Evolutionary conservation across 1,284 basidiomycete species (phyloP).

Genomic region (Pterulicium gracile): DNA sequence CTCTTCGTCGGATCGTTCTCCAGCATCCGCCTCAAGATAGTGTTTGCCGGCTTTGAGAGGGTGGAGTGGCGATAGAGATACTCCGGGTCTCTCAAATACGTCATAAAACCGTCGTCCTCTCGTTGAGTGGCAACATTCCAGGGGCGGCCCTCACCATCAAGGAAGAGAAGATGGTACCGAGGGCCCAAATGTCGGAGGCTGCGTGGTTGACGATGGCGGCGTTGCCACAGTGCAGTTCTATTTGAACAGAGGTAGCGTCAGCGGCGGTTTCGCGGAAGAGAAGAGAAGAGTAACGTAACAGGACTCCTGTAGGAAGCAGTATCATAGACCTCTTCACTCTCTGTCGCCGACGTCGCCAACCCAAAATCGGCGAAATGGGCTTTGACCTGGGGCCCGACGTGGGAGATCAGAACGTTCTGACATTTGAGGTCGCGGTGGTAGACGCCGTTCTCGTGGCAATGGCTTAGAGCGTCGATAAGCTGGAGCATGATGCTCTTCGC

Average conservation of each 20-base stretch:
- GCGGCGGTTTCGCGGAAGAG: too few relatives aligned
- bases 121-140: constrained; percentile 43
- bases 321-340: constrained; percentile 52
- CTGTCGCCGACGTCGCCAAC: constrained; percentile 46
- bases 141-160: constrained; percentile 63
- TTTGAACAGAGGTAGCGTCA: too few relatives aligned
- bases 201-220: constrained; percentile 32
- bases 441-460: constrained; percentile 45
- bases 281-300: constrained; percentile 22
- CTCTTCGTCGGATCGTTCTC: too few relatives aligned
- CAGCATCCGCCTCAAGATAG: constrained; percentile 32
- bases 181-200: constrained; percentile 71
- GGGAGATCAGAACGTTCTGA: constrained; percentile 53
- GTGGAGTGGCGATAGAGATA: constrained; percentile 45
- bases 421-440: constrained; percentile 69
- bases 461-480: constrained; percentile 52
- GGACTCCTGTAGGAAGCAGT: constrained; percentile 55
- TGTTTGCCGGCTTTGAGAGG: constrained; percentile 32
- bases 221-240: constrained; percentile 37
- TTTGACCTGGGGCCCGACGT: constrained; percentile 29
- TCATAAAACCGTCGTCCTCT: constrained; percentile 47
- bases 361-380: constrained; percentile 62
- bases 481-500: constrained; percentile 41
- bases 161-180: constrained; percentile 62
- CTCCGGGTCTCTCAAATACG: constrained; percentile 41